These are phyloP conservation scores for Termitomyces sp. DNA, from an alignment of 768 basidiomycete species.

Conservation along the genomic window DNA sequence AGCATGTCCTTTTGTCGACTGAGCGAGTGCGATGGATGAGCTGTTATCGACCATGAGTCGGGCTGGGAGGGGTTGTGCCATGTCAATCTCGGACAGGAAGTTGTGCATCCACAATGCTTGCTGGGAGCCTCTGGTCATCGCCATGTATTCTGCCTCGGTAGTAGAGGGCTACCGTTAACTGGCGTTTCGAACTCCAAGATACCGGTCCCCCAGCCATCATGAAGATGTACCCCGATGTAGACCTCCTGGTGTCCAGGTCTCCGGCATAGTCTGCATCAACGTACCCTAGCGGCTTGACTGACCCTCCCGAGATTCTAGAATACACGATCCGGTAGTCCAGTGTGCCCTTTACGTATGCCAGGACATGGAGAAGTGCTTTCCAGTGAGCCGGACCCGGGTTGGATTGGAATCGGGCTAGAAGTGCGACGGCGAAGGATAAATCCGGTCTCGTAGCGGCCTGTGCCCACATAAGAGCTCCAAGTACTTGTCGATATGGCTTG, in stretches of 20 bases:
- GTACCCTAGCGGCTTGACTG: no score
- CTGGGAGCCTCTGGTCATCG: no score
- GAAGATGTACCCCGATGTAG: not conserved
- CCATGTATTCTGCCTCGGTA: no score
- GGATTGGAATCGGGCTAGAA: not conserved
- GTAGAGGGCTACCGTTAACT: no score
- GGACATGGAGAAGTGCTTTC: not conserved
- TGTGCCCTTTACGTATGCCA: not conserved
- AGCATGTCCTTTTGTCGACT: no score
- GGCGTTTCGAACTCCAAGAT: no score
- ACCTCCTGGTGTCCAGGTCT: not conserved
- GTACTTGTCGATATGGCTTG: not conserved
- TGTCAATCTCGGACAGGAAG: no score
- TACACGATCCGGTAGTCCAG: not conserved
- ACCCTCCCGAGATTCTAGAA: not conserved
- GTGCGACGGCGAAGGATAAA: not conserved
- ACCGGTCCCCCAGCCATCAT: no score
- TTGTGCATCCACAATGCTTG: no score
- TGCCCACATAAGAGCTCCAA: not conserved
- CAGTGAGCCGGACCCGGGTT: not conserved
- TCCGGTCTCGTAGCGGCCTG: not conserved
- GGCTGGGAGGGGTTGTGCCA: not conserved
- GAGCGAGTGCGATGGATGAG: not conserved
- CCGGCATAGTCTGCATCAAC: not conserved
- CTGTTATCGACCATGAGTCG: not conserved